Conservation (phyloP, 2,329 filamentous ascomycete genomes). For the Mycosphaerella sp. region DNA sequence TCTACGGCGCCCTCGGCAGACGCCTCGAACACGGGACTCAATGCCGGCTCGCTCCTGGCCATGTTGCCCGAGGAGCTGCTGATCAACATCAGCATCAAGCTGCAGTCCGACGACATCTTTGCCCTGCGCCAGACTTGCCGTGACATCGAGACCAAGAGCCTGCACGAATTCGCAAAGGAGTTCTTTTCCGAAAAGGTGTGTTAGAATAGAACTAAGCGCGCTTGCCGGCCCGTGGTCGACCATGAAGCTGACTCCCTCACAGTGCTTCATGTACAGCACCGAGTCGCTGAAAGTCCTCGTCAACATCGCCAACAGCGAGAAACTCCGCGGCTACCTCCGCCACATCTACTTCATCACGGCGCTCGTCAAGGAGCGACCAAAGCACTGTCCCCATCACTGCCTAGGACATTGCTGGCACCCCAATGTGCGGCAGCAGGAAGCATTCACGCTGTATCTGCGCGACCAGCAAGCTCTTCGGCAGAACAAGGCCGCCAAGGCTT, state of each 20-base stretch:
- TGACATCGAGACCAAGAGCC: slow-evolving; percentile 23
- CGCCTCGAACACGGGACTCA: neutral
- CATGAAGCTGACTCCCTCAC: neutral
- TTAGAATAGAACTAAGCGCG: neutral
- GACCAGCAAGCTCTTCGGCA: slow-evolving; percentile 25
- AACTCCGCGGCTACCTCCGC: slow-evolving; percentile 22
- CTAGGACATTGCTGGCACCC: slow-evolving; percentile 18
- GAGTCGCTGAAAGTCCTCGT: slow-evolving; percentile 25
- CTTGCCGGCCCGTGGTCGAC: neutral
- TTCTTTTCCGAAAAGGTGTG: slow-evolving; percentile 17
- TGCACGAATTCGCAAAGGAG: slow-evolving; percentile 29
- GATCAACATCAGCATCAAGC: slow-evolving; percentile 23
- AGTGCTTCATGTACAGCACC: slow-evolving; percentile 18
- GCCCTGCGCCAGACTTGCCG: slow-evolving; percentile 26
- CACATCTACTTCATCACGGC: slow-evolving; percentile 25
- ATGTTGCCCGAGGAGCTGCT: slow-evolving; percentile 30
- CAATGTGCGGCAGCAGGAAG: slow-evolving; percentile 23
- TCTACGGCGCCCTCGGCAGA: neutral
- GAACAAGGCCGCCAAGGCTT: slow-evolving; percentile 16
- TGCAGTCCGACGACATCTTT: slow-evolving; percentile 28
- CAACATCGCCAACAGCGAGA: slow-evolving; percentile 24
- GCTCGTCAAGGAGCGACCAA: slow-evolving; percentile 17
- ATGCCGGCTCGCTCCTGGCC: slow-evolving; percentile 14
- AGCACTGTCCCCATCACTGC: slow-evolving; percentile 17
- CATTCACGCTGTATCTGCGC: slow-evolving; percentile 22